Base-by-base conservation (phyloP, 2,329 filamentous ascomycete species). In the Clonostachys rhizophaga region DNA sequence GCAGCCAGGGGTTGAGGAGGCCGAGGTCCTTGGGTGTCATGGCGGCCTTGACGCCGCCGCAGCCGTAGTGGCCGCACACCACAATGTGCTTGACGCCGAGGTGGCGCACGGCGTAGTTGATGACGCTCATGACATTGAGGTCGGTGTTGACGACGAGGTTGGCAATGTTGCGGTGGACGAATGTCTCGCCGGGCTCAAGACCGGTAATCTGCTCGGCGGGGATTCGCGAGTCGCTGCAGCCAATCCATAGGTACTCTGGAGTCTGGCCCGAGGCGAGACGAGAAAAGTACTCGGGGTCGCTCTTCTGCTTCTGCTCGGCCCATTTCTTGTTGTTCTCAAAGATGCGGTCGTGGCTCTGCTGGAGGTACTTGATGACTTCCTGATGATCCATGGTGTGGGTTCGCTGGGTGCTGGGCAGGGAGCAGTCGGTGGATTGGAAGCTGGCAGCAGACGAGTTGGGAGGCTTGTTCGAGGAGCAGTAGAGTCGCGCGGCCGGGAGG, bases 81-180 rank as follows among this genome's bases (percentile, higher is more conserved):
- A 90, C 76, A 56, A 90, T 87, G 73, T 90, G 86, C 73, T 89
- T 89, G 63, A 90, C 86, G 62, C 87, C 78, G 39, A 96, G 78
- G 65, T 92, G 83, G 57, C 79, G 75, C 53, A 96, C 89, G 53
- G 90, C 88, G 64, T 91, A 96, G 63, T 94, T 84, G 68, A 96
- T 89, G 58, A 95, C 90, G 63, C 81, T 81, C 64, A 89, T 84
- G 44, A 84, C 83, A 66, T 84, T 91, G 60, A 95, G 78, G 63
- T 96, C 91, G 53, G 83, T 85, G 62, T 84, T 82, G 69, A 83
- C 83, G 48, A 95, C 78, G 54, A 95, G 78, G 74, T 96, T 96
- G 70, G 90, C 91, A 66, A 96, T 95, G 63, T 96, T 96, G 68
- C 91, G 88, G 76, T 95, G 90, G 55, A 95, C 86, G 67, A 96